Conservation (phyloP, 2,329 filamentous ascomycete genomes). For the Alternaria longipes region DNA sequence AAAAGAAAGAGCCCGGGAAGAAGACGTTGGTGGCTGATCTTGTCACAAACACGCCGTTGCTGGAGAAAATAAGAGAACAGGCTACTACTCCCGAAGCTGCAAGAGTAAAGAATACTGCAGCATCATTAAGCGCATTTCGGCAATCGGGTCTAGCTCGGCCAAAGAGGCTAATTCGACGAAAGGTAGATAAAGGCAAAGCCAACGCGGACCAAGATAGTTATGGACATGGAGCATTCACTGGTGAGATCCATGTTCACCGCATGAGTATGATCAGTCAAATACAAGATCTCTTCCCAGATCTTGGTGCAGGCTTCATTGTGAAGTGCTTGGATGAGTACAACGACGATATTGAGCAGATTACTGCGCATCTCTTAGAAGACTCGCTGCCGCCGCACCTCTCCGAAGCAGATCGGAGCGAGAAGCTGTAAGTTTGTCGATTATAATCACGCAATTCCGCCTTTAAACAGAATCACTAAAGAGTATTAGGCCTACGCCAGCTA, state of each 20-base stretch:
- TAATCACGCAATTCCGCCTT: not conserved
- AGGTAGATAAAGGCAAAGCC: conserved; percentile 73
- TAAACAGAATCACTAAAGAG: conserved; percentile 20
- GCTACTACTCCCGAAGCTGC: conserved; percentile 61
- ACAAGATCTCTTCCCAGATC: conserved; percentile 91
- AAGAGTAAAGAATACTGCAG: conserved; percentile 68
- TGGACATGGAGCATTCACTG: conserved; percentile 47
- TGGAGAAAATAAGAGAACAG: conserved; percentile 68
- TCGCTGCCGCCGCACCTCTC: conserved; percentile 75
- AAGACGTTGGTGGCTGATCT: conserved; percentile 80
- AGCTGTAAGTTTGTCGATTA: conserved; percentile 57
- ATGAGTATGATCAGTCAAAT: conserved; percentile 88
- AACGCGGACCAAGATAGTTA: conserved; percentile 48
- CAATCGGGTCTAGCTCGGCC: conserved; percentile 62
- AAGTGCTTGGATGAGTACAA: conserved; percentile 81
- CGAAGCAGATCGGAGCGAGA: conserved; percentile 69
- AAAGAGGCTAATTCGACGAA: conserved; percentile 64
- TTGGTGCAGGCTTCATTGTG: conserved; percentile 83
- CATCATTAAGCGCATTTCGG: conserved; percentile 67
- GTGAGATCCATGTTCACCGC: conserved; percentile 75
- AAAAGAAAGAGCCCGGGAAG: conserved; percentile 50
- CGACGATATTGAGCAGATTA: conserved; percentile 79
- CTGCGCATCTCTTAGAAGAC: conserved; percentile 82
- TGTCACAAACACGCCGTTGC: conserved; percentile 79
- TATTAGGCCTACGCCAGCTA: conserved; percentile 25